Percentiles rank a stretch among this genome's conserved stretches.
These are phyloP conservation scores for Globisporangium nodosum DNA, from an alignment of 352 stramenopile species.

Conservation along the genomic window DNA sequence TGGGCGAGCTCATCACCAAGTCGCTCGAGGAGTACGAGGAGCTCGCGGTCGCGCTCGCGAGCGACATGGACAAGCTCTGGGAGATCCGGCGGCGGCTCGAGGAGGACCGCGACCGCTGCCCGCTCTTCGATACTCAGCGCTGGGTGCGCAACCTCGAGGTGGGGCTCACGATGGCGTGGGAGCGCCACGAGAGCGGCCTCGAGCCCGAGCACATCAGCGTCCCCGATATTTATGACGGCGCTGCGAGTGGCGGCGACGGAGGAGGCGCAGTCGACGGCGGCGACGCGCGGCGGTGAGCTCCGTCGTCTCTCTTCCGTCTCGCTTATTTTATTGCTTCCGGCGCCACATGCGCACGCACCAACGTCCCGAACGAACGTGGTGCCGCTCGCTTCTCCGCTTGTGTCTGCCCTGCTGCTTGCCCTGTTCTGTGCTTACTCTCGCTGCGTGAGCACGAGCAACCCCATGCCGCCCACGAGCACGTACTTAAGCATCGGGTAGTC, in stretches of 20 bases:
- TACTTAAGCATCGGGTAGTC: conserved; percentile 98
- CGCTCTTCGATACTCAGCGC: conserved; percentile 78
- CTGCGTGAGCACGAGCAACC: conserved; percentile 75
- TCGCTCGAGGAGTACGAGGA: conserved; percentile 89
- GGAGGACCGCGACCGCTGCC: conserved; percentile 50
- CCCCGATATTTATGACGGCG: conserved; percentile 60
- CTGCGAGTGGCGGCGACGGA: background rate
- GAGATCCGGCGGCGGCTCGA: conserved; percentile 67
- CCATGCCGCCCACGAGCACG: conserved; percentile 72
- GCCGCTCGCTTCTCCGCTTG: background rate
- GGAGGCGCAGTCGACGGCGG: background rate
- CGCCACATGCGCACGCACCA: too few relatives aligned
- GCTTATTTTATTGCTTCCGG: too few relatives aligned
- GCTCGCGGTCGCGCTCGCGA: conserved; percentile 83
- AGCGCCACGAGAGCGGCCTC: conserved; percentile 60
- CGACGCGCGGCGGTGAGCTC: background rate
- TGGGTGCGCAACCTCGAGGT: conserved; percentile 86
- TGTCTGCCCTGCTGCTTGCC: background rate
- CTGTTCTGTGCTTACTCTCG: conserved; percentile 37
- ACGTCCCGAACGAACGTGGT: too few relatives aligned
- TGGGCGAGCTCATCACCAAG: conserved; percentile 74
- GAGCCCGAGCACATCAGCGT: conserved; percentile 77
- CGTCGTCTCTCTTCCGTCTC: too few relatives aligned
- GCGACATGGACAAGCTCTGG: conserved; percentile 82
- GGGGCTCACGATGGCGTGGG: conserved; percentile 61